These are phyloP conservation scores for Termitomyces bulborhizus DNA, from an alignment of 768 basidiomycete species.

Conservation along the genomic window DNA sequence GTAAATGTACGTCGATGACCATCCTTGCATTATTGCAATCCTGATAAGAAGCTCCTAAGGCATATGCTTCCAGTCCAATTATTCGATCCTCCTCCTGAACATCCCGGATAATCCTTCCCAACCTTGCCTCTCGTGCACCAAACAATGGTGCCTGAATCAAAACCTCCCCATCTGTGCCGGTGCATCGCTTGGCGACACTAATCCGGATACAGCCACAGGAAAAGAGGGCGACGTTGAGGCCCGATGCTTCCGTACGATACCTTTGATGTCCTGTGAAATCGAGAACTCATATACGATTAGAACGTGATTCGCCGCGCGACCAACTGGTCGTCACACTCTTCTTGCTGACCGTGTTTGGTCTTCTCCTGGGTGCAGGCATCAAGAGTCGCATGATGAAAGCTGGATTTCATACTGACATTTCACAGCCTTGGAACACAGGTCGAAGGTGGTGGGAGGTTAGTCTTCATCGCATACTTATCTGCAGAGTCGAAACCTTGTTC, in stretches of 20 bases:
- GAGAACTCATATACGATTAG: slow-evolving; percentile 33
- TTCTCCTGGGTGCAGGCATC: slow-evolving; percentile 79
- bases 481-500: background rate
- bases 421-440: slow-evolving; percentile 47
- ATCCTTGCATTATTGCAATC: background rate
- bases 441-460: slow-evolving; percentile 83
- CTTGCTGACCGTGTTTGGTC: slow-evolving; percentile 79
- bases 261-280: slow-evolving; percentile 3
- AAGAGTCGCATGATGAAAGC: slow-evolving; percentile 79
- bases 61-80: slow-evolving; percentile 87
- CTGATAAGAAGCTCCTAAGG: slow-evolving; percentile 37
- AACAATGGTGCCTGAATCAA: slow-evolving; percentile 93
- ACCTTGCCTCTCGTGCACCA: slow-evolving; percentile 90
- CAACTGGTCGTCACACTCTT: slow-evolving; percentile 91
- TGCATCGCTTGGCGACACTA: slow-evolving; percentile 76
- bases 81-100: slow-evolving; percentile 76
- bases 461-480: slow-evolving; percentile 13
- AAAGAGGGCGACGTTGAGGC: slow-evolving; percentile 96
- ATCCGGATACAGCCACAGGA: slow-evolving; percentile 90
- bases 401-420: slow-evolving; percentile 55
- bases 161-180: slow-evolving; percentile 80
- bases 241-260: slow-evolving; percentile 83
- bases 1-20: slow-evolving; percentile 59
- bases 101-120: slow-evolving; percentile 81
- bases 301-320: slow-evolving; percentile 93